A percentile compares a stretch with the other conserved stretches of the same genome.
phyloP scores from a whole-genome alignment of 2,329 filamentous ascomycete species.

The Sporothrix pallida region DNA sequence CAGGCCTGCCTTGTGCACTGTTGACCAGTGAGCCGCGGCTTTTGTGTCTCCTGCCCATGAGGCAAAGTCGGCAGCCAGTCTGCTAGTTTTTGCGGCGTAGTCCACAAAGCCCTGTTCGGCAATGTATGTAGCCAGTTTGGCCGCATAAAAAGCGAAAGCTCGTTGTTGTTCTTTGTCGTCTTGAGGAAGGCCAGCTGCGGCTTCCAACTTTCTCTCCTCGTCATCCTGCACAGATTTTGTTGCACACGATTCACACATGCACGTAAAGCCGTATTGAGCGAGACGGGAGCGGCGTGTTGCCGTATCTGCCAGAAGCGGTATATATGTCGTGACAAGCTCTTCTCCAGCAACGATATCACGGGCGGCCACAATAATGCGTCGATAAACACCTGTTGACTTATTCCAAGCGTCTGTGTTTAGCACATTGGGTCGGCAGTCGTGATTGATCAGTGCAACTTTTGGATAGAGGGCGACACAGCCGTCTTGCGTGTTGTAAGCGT shows the following conservation, averaged over 20 bases:
- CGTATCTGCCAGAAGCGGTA: constrained; percentile 45
- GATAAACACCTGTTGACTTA: not conserved
- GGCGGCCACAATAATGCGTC: constrained; percentile 44
- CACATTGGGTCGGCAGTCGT: constrained; percentile 50
- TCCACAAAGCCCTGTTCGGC: constrained; percentile 36
- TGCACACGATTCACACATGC: constrained; percentile 34
- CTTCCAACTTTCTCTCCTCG: constrained; percentile 25
- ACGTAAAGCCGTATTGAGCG: constrained; percentile 42
- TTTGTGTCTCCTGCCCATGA: constrained; percentile 9
- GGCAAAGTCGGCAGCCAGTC: constrained; percentile 35
- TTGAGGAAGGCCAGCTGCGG: not conserved
- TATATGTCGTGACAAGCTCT: constrained; percentile 48
- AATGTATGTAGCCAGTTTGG: constrained; percentile 44
- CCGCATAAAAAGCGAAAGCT: not conserved
- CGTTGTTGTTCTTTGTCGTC: not conserved
- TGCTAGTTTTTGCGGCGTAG: constrained; percentile 37
- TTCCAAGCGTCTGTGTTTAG: constrained; percentile 39
- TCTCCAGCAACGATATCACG: constrained; percentile 45
- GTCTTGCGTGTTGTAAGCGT: constrained; percentile 47
- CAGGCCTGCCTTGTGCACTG: not conserved
- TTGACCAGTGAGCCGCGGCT: not conserved
- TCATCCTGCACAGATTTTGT: constrained; percentile 23
- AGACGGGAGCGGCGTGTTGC: constrained; percentile 43
- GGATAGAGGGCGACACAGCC: constrained; percentile 43
- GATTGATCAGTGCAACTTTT: constrained; percentile 49